phyloP scores from a whole-genome alignment of 768 basidiomycete species.

The Mycena alexandri region DNA sequence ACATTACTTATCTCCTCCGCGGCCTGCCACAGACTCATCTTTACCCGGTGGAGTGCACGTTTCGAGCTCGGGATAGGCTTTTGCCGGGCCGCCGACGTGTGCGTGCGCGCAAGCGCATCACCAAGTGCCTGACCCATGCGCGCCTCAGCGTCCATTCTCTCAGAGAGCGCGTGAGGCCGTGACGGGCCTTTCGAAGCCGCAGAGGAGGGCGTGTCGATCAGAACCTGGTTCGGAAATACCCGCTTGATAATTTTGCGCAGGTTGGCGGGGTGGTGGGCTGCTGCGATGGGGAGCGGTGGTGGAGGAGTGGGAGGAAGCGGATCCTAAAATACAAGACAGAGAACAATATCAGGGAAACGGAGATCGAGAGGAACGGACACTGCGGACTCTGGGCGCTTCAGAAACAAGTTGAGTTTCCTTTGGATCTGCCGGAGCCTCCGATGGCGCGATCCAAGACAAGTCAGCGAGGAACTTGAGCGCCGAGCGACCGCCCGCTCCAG shows the following conservation, averaged over 20 bases:
- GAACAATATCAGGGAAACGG: not conserved
- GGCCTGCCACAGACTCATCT: slow-evolving; percentile 39
- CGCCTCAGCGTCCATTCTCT: slow-evolving; percentile 40
- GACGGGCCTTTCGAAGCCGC: too few species aligned
- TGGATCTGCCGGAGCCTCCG: not conserved
- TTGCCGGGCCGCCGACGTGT: slow-evolving; percentile 10
- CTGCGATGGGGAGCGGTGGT: slow-evolving; percentile 56
- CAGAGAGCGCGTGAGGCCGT: slow-evolving; percentile 35
- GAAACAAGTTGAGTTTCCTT: not conserved
- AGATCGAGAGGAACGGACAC: not conserved
- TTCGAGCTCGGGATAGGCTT: not conserved
- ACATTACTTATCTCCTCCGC: slow-evolving; percentile 8
- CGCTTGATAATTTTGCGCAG: slow-evolving; percentile 50
- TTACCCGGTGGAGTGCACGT: not conserved
- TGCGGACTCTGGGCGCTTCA: not conserved
- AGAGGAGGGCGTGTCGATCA: not conserved
- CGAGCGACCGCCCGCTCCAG: slow-evolving; percentile 38
- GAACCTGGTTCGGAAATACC: slow-evolving; percentile 38
- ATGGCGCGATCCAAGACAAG: slow-evolving; percentile 44
- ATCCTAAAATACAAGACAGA: not conserved
- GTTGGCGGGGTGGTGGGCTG: slow-evolving; percentile 59
- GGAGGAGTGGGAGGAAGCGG: slow-evolving; percentile 2
- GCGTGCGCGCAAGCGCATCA: slow-evolving; percentile 39
- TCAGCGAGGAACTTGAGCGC: slow-evolving; percentile 47
- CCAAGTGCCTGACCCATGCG: slow-evolving; percentile 42